Base-by-base conservation (phyloP, 495 filamentous ascomycete genomes). In the Evernia prunastri region DNA sequence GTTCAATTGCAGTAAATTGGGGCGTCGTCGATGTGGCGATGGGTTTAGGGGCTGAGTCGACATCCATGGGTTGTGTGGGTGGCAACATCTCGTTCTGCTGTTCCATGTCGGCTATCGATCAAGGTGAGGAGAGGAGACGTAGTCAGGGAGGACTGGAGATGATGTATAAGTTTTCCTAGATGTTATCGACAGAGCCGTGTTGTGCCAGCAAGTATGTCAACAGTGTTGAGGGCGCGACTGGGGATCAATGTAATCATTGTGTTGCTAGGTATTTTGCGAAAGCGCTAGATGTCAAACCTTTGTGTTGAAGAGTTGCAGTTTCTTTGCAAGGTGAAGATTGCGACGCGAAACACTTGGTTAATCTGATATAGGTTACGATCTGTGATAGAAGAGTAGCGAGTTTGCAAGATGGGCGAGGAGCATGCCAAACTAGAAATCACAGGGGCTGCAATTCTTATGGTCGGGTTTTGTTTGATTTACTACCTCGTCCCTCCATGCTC, bases 401-500 rank as follows among this genome's bases (percentile, higher is more conserved):
- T 49, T 49, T 49, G n/a, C 45, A 49, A 45, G 45, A 11, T 18
- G 8, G 23, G 45, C 45, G 45, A 49, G 45, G 23, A 49, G 45
- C 45, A 5, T 31, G 27, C 25, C 29, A 53, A 5, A 29, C 0
- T 31, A 7, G 31, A 29, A 7, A 53, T 3, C 2, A 15, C 27
- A 6, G 10, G 12, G 27, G 25, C 8, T 53, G 12, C 10, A 15
- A 25, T 6, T 29, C 25, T 29, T 4, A 2, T 29, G 12, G 8
- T 15, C 20, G 49, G 49, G 25, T 6, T 29, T 53, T 5, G n/a
- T 37, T 58, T 3, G n/a, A n/a, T 57, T 18, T 27, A 40, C 53
- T 40, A 68, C 31, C 29, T 20, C 23, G 66, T 68, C 18, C 66
- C 70, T 51, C 74, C 76, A 20, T 77, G 70, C 47, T 68, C 79